phyloP scores from a whole-genome alignment of 139 green algal species.

The Micractinium conductrix region DNA sequence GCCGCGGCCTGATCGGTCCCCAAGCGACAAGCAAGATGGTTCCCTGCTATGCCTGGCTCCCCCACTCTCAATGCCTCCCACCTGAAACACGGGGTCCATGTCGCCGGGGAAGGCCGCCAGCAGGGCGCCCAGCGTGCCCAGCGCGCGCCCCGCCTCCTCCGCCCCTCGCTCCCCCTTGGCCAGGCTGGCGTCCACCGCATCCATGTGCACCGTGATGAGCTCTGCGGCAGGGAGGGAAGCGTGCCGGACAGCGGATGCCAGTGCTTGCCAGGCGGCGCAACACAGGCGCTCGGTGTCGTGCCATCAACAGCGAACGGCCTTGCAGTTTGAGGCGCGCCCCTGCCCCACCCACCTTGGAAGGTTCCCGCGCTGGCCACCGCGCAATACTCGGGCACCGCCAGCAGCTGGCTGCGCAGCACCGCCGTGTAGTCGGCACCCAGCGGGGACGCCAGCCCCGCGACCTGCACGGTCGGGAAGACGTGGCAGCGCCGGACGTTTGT shows the following conservation, averaged over 20 bases:
- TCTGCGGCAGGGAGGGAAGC: too few relatives aligned
- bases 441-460: slow-evolving; percentile 25
- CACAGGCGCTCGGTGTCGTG: background rate
- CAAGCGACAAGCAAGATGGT: too few relatives aligned
- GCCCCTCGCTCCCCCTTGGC: slow-evolving; percentile 4
- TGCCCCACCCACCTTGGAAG: slow-evolving; percentile 38
- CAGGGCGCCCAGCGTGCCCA: slow-evolving; percentile 42
- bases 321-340: background rate
- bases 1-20: too few relatives aligned
- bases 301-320: background rate
- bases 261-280: background rate
- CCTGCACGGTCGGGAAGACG: too few relatives aligned
- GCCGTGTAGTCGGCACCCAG: slow-evolving; percentile 45
- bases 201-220: slow-evolving; percentile 43
- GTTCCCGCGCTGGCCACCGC: background rate
- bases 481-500: too few relatives aligned
- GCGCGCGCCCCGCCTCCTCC: slow-evolving; percentile 42
- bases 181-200: slow-evolving; percentile 19
- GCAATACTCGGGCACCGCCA: slow-evolving; percentile 45
- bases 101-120: slow-evolving; percentile 46
- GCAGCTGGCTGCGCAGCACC: slow-evolving; percentile 49
- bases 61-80: too few relatives aligned
- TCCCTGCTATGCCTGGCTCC: too few relatives aligned
- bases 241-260: background rate
- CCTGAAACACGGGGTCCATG: slow-evolving; percentile 44